Evolutionary conservation across 2,329 filamentous ascomycete genomes (phyloP).

Genomic region (Coleophoma cylindrospora): DNA sequence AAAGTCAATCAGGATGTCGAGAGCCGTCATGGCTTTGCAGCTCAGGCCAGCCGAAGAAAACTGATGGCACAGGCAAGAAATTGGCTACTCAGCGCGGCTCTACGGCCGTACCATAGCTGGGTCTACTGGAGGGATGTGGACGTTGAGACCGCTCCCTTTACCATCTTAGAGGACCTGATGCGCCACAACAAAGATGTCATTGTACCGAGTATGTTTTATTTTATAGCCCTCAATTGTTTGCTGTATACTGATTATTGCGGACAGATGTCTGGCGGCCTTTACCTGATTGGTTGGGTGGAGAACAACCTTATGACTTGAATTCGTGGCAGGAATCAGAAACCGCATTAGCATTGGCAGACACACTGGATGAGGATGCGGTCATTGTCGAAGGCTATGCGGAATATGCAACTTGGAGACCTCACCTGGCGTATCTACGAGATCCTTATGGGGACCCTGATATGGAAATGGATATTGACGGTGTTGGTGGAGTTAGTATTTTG

Average conservation of each 20-base stretch:
- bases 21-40: conserved; percentile 93
- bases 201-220: conserved; percentile 75
- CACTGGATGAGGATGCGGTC: conserved; percentile 93
- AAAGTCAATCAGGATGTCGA: conserved; percentile 97
- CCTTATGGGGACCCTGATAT: conserved; percentile 97
- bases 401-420: conserved; percentile 96
- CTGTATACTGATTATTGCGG: too few relatives aligned
- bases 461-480: conserved; percentile 99
- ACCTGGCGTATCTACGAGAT: conserved; percentile 93
- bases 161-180: conserved; percentile 96
- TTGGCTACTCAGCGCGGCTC: conserved; percentile 89
- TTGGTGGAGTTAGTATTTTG: conserved; percentile 94
- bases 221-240: too few relatives aligned
- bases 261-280: conserved; percentile 96
- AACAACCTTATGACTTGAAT: conserved; percentile 97
- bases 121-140: conserved; percentile 99
- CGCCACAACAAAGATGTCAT: conserved; percentile 98
- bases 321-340: conserved; percentile 99
- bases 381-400: conserved; percentile 99
- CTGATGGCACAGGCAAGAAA: conserved; percentile 97
- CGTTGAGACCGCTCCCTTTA: conserved; percentile 94
- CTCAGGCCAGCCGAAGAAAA: conserved; percentile 89
- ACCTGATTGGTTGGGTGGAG: conserved; percentile 96
- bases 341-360: conserved; percentile 86
- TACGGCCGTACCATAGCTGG: conserved; percentile 95